phyloP scores from a whole-genome alignment of 2,329 filamentous ascomycete genomes.

The Thielaviopsis ethacetica region DNA sequence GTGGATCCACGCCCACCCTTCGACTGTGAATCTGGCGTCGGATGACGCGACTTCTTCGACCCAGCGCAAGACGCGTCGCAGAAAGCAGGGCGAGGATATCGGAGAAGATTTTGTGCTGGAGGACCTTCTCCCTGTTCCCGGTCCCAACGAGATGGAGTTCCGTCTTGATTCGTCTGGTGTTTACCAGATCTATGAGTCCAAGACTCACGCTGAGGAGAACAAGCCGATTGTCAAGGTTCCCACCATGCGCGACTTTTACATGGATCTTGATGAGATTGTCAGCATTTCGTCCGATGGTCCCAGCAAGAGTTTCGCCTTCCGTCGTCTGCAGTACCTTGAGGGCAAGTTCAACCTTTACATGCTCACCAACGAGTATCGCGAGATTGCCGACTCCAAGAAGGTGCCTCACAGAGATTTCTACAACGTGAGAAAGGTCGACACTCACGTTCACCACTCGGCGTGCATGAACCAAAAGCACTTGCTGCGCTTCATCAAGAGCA shows the following conservation, averaged over 20 bases:
- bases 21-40: conserved; percentile 12
- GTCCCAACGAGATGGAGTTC: conserved; percentile 54
- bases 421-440: conserved; percentile 96
- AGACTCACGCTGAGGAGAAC: conserved; percentile 37
- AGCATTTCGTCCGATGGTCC: conserved; percentile 89
- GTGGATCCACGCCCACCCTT: conserved; percentile 40
- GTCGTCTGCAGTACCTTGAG: conserved; percentile 85
- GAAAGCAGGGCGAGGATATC: conserved; percentile 80
- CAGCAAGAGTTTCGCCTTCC: conserved; percentile 92
- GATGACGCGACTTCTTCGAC: conserved; percentile 13
- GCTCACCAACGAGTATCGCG: conserved; percentile 90
- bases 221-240: conserved; percentile 70
- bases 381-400: conserved; percentile 93
- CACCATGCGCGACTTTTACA: conserved; percentile 86
- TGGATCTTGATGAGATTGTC: conserved; percentile 77
- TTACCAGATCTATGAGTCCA: conserved; percentile 76
- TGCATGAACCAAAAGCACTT: conserved; percentile 99
- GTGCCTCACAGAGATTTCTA: conserved; percentile 98
- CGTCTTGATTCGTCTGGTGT: conserved; percentile 70
- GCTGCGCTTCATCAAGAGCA: conserved; percentile 96
- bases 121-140: conserved; percentile 60
- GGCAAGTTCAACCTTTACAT: conserved; percentile 93
- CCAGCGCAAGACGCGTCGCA: conserved; percentile 15
- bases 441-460: conserved; percentile 95
- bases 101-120: conserved; percentile 82